Conservation (phyloP, 306 rosid genomes). For the Cicer judaicum region DNA sequence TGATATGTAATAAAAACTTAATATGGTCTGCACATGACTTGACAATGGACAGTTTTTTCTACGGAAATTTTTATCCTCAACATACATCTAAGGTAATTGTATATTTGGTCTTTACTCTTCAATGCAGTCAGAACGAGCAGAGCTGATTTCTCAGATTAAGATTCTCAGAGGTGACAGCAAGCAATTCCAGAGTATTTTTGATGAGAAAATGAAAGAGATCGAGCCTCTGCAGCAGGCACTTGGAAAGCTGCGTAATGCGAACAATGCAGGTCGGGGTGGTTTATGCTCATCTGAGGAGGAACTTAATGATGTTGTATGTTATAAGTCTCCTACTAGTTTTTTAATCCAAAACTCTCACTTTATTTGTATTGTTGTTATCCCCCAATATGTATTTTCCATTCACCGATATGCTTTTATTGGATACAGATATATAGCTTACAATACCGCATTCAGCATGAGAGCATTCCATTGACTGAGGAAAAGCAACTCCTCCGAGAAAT, state of each 20-base stretch:
- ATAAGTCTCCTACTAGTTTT: constrained; percentile 21
- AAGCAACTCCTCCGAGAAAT: constrained; percentile 89
- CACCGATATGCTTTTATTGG: constrained; percentile 43
- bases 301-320: constrained; percentile 72
- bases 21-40: constrained; percentile 6
- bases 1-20: neutral
- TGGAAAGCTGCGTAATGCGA: constrained; percentile 82
- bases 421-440: constrained; percentile 77
- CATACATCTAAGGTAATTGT: constrained; percentile 13
- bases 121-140: constrained; percentile 71
- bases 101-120: constrained; percentile 32
- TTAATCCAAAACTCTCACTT: constrained; percentile 38
- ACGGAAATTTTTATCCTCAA: neutral
- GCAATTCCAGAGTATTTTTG: constrained; percentile 69
- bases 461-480: constrained; percentile 89
- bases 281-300: constrained; percentile 93
- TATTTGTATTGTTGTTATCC: constrained; percentile 14
- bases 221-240: constrained; percentile 90
- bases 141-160: constrained; percentile 78
- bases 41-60: neutral
- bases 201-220: constrained; percentile 80
- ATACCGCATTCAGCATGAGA: constrained; percentile 94
- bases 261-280: constrained; percentile 68
- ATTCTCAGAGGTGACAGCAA: constrained; percentile 72
- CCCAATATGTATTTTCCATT: constrained; percentile 1